A percentile compares a stretch with the other conserved stretches of the same genome.
phyloP scores from a whole-genome alignment of 31 red algal species.

The Porphyra umbilicalis region DNA sequence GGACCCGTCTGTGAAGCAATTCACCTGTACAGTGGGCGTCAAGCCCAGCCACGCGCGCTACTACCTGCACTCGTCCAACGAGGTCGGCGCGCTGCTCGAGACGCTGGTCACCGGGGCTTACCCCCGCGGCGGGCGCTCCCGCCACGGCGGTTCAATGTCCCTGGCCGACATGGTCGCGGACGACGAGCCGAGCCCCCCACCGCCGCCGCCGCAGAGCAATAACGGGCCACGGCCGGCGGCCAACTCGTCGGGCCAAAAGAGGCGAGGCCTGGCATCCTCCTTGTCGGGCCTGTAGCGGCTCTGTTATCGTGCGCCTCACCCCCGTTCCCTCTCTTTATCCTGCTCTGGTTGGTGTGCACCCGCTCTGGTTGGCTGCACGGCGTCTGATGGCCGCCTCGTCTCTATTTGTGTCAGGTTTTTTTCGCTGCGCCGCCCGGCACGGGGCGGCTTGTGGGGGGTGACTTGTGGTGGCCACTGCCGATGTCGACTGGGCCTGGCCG shows the following conservation, averaged over 20 bases:
- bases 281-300: not conserved
- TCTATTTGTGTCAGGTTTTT: no score
- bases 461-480: no score
- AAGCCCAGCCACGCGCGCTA: slow-evolving; percentile 88
- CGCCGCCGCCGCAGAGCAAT: not conserved
- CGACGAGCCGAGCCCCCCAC: not conserved
- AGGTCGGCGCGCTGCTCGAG: slow-evolving; percentile 74
- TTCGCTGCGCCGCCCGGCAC: no score
- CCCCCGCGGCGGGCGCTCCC: not conserved
- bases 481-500: no score
- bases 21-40: slow-evolving; percentile 88
- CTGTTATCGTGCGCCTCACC: no score
- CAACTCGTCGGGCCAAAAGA: not conserved
- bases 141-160: not conserved
- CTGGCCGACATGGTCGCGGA: not conserved
- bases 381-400: no score
- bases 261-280: not conserved
- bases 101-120: slow-evolving; percentile 18
- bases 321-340: no score
- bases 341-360: no score
- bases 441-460: no score
- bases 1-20: slow-evolving; percentile 24
- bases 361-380: no score
- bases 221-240: not conserved
- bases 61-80: slow-evolving; percentile 62